Percentiles rank a stretch among this genome's conserved stretches.
phyloP scores from a whole-genome alignment of 1,284 basidiomycete genomes.

The Pseudozyma sp. region DNA sequence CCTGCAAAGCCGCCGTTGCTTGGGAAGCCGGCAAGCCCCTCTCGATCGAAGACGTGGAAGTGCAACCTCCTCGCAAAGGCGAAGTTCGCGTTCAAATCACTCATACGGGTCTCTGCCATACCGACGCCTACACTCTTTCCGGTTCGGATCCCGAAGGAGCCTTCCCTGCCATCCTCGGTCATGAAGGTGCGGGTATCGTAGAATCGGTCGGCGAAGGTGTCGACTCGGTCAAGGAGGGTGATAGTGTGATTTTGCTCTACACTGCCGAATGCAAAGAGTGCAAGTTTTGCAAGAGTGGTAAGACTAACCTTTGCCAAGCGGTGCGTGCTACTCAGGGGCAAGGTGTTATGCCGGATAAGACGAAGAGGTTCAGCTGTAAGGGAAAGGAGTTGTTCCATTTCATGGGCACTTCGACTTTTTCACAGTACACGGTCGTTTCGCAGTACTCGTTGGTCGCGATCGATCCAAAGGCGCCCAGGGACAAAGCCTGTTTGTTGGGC shows the following conservation, averaged over 20 bases:
- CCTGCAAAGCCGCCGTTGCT: conserved; percentile 82
- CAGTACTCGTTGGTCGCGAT: conserved; percentile 96
- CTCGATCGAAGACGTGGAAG: conserved; percentile 90
- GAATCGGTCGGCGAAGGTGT: conserved; percentile 96
- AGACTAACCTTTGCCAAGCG: conserved; percentile 80
- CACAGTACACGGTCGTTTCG: conserved; percentile 98
- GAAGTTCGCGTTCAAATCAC: conserved; percentile 95
- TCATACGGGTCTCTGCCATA: conserved; percentile 96
- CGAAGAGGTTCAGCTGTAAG: conserved; percentile 89
- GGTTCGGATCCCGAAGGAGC: conserved; percentile 96
- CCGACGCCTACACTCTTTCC: conserved; percentile 95
- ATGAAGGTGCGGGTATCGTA: conserved; percentile 73
- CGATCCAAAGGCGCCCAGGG: conserved; percentile 83
- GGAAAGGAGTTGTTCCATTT: conserved; percentile 92
- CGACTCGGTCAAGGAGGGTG: conserved; percentile 80
- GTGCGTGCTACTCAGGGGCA: conserved; percentile 94
- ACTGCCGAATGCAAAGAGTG: conserved; percentile 67
- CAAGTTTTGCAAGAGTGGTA: conserved; percentile 94
- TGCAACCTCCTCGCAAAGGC: conserved; percentile 86
- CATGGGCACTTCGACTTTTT: conserved; percentile 98
- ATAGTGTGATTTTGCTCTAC: conserved; percentile 78
- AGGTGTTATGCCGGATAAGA: conserved; percentile 94
- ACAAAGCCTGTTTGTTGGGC: conserved; percentile 91
- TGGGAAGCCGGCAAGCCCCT: conserved; percentile 94
- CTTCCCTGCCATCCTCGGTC: conserved; percentile 88